A percentile compares a stretch with the other conserved stretches of the same genome.
Conservation (phyloP, 192 early-diverging fungal genomes). For the Dimargaris verticillata region DNA sequence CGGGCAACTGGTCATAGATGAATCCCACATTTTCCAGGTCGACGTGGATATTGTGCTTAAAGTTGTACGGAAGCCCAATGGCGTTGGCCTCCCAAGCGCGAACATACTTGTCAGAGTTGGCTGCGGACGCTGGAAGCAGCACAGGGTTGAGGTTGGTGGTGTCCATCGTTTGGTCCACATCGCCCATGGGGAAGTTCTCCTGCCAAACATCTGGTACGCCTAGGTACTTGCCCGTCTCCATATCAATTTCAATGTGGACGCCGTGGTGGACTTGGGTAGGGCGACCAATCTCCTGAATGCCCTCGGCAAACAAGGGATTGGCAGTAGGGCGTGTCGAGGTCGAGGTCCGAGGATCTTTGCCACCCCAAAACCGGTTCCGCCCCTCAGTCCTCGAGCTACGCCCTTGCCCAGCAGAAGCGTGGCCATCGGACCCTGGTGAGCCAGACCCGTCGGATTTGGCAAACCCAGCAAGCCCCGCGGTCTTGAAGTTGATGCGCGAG, state of each 20-base stretch:
- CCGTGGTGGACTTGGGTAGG: slow-evolving; percentile 11
- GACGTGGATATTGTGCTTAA: slow-evolving; percentile 11
- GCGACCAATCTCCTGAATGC: slow-evolving; percentile 9
- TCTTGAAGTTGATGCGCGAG: slow-evolving; percentile 1
- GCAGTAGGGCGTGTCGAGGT: background rate
- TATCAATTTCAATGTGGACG: slow-evolving; percentile 12
- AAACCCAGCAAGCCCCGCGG: background rate
- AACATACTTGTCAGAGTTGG: slow-evolving; percentile 1
- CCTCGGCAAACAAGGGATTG: slow-evolving; percentile 1
- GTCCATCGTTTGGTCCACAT: slow-evolving; percentile 10
- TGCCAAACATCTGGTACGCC: slow-evolving; percentile 12
- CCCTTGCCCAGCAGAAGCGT: background rate
- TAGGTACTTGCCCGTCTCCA: slow-evolving; percentile 5
- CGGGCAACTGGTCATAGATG: slow-evolving; percentile 9
- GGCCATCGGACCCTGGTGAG: background rate
- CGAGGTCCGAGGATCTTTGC: background rate
- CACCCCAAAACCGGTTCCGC: background rate
- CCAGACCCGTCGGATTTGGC: background rate
- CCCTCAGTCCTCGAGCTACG: background rate
- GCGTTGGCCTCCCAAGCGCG: slow-evolving; percentile 6
- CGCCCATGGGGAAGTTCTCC: slow-evolving; percentile 9
- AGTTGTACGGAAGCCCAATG: slow-evolving; percentile 11
- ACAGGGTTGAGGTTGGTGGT: slow-evolving; percentile 9
- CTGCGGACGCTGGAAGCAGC: slow-evolving; percentile 1
- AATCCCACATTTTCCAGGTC: slow-evolving; percentile 8